Conservation (phyloP, 169 alveolate species). For the Besnoitia besnoiti region DNA sequence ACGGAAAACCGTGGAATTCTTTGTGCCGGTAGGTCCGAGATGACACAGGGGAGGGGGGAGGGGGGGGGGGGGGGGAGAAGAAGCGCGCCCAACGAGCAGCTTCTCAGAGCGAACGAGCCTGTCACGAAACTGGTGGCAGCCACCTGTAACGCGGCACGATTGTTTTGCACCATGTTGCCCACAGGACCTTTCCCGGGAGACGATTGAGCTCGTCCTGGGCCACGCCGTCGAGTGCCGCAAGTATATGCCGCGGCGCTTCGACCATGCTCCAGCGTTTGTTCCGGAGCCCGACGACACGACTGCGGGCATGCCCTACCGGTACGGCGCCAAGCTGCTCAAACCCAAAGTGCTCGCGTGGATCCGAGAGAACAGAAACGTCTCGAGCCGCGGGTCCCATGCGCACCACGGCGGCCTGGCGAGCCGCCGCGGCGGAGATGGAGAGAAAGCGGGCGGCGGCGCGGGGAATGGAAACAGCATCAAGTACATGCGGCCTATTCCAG, state of each 20-base stretch:
- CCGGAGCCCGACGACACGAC: constrained; percentile 54
- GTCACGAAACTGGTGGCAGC: no score
- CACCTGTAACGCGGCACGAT: no score
- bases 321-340: background rate
- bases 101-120: no score
- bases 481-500: no score
- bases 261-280: constrained; percentile 20
- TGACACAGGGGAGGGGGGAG: background rate
- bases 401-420: background rate
- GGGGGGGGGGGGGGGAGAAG: background rate
- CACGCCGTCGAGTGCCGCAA: constrained; percentile 46
- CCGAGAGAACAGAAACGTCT: background rate
- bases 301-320: constrained; percentile 49
- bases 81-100: no score
- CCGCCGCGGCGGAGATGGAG: background rate
- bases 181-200: constrained; percentile 33
- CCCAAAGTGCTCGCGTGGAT: constrained; percentile 21
- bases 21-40: constrained; percentile 41
- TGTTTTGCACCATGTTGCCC: no score
- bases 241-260: constrained; percentile 57
- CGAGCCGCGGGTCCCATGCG: background rate
- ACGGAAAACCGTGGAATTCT: constrained; percentile 51
- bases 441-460: background rate
- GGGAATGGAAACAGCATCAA: no score
- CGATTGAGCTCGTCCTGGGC: constrained; percentile 31